Base-by-base conservation (phyloP, 2,329 filamentous ascomycete species). In the Colletotrichum sp. region DNA sequence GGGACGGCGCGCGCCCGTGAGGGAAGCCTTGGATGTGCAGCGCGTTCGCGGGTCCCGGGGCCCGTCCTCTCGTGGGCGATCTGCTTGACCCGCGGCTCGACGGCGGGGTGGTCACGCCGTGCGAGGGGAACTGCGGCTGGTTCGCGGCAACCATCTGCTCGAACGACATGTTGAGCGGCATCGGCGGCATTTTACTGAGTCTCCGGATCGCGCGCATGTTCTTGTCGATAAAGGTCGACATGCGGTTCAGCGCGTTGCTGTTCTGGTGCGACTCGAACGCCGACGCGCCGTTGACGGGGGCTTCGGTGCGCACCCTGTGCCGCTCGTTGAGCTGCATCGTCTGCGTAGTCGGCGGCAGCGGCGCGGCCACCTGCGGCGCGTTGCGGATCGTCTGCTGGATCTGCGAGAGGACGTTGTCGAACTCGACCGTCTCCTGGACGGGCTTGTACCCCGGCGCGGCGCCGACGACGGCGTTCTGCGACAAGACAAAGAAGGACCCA, bases 401-500 rank as follows among this genome's bases (percentile, higher is more conserved):
- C 69, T 87, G 85, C n/a, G 81, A 83, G 73, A 89, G 84, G 15
- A 88, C 83, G 19, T 83, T 83, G 78, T 89, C 87, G 70, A 89
- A 88, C 67, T 87, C 85, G 25, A 89, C 83, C 22, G 81, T 84
- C 22, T 82, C 79, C 74, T 82, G 82, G 72, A 73, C 80, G 44
- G 77, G 78, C 36, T 82, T 81, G 34, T 81, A 80, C 7, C 79
- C 74, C 11, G 80, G 80, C 8, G 79, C 75, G 2, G 79, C 79
- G 8, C 80, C 81, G 11, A 87, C 79, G 32, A 82, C 79, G 6
- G 84, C 81, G 9, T 82, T 82, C 59, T 85, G 84, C 0, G 88
- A 83, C 22, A 90, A 82, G 3, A 90, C 81, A 78, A 91, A 91
- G 76, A 91, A 87, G 1, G 86, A 89, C 1, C 89, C 89, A 64